These are phyloP conservation scores for Trichothecium sympodiale DNA, from an alignment of 2,329 filamentous ascomycete species.

Conservation along the genomic window DNA sequence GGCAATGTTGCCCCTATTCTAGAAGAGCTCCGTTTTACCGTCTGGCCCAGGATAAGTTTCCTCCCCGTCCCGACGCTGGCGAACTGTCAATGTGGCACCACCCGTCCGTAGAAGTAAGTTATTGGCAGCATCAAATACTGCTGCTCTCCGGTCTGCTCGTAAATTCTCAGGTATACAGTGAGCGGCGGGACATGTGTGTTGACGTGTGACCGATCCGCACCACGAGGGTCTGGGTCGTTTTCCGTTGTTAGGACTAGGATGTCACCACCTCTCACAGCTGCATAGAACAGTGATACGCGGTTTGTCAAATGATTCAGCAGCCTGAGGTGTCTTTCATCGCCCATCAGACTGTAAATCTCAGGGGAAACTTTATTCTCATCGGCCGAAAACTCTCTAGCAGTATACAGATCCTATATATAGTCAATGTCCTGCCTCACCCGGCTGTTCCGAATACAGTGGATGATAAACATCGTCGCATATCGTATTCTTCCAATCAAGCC, in stretches of 20 bases:
- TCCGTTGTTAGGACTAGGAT: conserved; percentile 16
- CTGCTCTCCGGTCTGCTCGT: conserved; percentile 15
- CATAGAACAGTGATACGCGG: conserved; percentile 17
- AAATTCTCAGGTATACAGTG: conserved; percentile 18
- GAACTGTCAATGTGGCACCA: conserved; percentile 19
- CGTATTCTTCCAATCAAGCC: conserved; percentile 15
- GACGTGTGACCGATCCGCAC: conserved; percentile 16
- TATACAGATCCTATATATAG: conserved; percentile 22
- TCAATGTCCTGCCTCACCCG: conserved; percentile 19
- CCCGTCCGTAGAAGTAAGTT: conserved; percentile 23
- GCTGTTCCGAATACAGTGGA: conserved; percentile 16
- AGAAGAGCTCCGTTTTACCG: conserved; percentile 19
- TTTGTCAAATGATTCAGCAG: conserved; percentile 20
- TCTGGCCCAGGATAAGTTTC: conserved; percentile 18
- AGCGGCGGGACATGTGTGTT: conserved; percentile 21
- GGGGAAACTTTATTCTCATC: conserved; percentile 20
- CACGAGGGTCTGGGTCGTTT: conserved; percentile 16
- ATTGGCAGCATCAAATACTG: conserved; percentile 18
- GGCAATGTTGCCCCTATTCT: conserved; percentile 31
- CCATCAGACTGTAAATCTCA: conserved; percentile 19
- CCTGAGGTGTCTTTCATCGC: conserved; percentile 15
- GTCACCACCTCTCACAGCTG: conserved; percentile 15
- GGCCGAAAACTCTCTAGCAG: conserved; percentile 19
- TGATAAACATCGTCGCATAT: conserved; percentile 21
- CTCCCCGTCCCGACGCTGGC: conserved; percentile 17